Conservation (phyloP, 192 early-diverging fungal genomes). For the Spizellomyces sp. region DNA sequence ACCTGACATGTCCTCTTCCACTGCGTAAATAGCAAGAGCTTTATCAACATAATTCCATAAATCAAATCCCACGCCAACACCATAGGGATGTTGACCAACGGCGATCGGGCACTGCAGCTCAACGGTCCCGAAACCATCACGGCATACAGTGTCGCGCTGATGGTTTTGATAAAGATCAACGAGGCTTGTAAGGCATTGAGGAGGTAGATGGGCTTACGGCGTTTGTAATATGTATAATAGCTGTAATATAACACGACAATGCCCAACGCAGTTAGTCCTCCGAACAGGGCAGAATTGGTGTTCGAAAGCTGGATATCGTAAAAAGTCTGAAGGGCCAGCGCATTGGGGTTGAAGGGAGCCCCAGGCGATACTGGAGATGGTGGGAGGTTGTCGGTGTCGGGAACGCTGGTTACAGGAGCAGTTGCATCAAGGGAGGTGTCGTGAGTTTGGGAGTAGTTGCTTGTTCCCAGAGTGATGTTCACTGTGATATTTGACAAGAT, state of each 20-base stretch:
- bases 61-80: conserved; percentile 23
- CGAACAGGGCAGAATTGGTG: conserved; percentile 26
- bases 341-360: conserved; percentile 3
- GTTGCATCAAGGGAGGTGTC: too few relatives aligned
- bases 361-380: too few relatives aligned
- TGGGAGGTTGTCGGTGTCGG: too few relatives aligned
- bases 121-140: conserved; percentile 9
- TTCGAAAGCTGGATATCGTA: conserved; percentile 7
- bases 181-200: conserved; percentile 26
- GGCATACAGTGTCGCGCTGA: conserved; percentile 24
- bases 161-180: conserved; percentile 28
- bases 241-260: neutral
- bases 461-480: too few relatives aligned
- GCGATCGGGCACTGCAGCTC: conserved; percentile 23
- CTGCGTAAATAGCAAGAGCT: conserved; percentile 32
- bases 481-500: too few relatives aligned
- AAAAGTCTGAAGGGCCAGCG: conserved; percentile 19
- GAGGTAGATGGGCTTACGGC: conserved; percentile 37
- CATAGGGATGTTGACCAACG: conserved; percentile 26
- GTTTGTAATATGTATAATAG: conserved; percentile 1
- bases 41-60: conserved; percentile 34
- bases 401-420: too few relatives aligned
- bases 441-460: too few relatives aligned
- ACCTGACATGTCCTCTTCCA: conserved; percentile 12
- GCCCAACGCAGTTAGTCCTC: conserved; percentile 3